phyloP scores from a whole-genome alignment of 495 filamentous ascomycete species.

The Xylaria sp. region DNA sequence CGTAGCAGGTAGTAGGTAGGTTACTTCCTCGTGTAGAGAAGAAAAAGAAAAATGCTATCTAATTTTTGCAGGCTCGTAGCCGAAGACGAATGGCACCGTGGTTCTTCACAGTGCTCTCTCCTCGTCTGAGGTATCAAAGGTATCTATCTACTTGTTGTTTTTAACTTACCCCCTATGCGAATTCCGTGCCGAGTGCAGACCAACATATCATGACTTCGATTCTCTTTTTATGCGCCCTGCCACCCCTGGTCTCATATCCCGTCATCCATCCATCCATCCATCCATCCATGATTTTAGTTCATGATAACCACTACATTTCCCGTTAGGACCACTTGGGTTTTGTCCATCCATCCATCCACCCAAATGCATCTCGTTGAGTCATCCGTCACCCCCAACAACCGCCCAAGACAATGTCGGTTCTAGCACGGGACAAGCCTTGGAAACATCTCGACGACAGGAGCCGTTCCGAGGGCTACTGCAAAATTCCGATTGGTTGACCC shows the following conservation, averaged over 20 bases:
- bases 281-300: constrained; percentile 2
- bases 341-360: background rate
- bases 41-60: constrained; percentile 13
- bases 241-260: background rate
- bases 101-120: background rate
- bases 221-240: constrained; percentile 7
- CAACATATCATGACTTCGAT: constrained; percentile 2
- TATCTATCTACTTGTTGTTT: constrained; percentile 29
- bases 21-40: background rate
- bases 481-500: background rate
- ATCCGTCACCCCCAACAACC: background rate
- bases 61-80: background rate
- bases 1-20: background rate
- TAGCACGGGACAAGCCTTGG: background rate
- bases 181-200: background rate
- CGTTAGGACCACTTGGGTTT: background rate
- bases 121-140: constrained; percentile 23
- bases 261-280: constrained; percentile 11
- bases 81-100: background rate
- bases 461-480: background rate
- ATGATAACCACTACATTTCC: background rate
- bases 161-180: constrained; percentile 19
- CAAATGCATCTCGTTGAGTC: background rate
- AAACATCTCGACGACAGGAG: background rate
- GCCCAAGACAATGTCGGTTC: background rate